Evolutionary conservation across 208 protist species (phyloP).

Genomic region (Leishmania turanica): DNA sequence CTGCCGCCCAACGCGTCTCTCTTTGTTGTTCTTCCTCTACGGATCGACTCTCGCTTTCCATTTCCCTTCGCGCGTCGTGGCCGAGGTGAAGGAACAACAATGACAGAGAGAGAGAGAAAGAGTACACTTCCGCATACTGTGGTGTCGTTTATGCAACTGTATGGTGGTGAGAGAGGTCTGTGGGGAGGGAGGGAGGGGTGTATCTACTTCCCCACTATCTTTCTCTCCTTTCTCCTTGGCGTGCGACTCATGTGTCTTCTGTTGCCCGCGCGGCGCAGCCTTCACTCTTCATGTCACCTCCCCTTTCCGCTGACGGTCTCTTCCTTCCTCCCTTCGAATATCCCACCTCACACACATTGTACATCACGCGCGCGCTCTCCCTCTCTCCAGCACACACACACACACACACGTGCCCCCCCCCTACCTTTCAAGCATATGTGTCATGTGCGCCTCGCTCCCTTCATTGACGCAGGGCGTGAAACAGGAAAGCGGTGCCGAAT

Average conservation of each 20-base stretch:
- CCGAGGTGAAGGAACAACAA: background rate
- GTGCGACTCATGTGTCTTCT: background rate
- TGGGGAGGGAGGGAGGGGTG: background rate
- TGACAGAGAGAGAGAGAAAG: background rate
- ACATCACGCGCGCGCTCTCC: background rate
- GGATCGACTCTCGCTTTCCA: background rate
- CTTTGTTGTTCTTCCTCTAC: background rate
- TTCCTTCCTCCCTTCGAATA: background rate
- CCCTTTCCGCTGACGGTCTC: background rate
- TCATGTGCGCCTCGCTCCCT: no score
- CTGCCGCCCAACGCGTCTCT: background rate
- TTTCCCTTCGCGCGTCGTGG: background rate
- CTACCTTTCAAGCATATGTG: background rate
- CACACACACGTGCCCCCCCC: background rate
- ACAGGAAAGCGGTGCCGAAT: no score
- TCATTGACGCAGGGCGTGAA: no score
- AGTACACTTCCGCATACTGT: background rate
- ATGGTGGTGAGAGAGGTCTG: background rate
- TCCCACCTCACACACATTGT: no score
- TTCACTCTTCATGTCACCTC: background rate
- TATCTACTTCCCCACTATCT: background rate
- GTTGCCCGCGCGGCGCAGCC: background rate
- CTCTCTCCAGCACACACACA: background rate
- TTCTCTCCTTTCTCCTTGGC: constrained; percentile 7
- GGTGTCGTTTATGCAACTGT: background rate